Percentiles rank a stretch among this genome's conserved stretches.
Conservation (phyloP, 441 rosid genomes). For the Pelargonium cotyledonis region DNA sequence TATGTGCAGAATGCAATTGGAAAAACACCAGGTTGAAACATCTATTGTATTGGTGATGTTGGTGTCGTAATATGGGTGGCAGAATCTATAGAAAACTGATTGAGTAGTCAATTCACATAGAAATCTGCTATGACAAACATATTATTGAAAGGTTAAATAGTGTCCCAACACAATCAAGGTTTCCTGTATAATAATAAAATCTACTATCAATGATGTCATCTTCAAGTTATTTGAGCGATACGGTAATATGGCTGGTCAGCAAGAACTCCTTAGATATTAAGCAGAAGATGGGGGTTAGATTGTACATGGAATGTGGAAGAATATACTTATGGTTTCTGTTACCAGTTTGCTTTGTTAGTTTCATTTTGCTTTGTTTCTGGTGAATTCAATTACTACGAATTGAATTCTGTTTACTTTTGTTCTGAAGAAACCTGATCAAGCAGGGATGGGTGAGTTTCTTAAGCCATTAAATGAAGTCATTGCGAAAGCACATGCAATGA, state of each 20-base stretch:
- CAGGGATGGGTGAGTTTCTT: slow-evolving; percentile 66
- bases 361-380: not conserved
- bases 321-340: not conserved
- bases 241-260: not conserved
- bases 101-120: not conserved
- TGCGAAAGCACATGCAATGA: slow-evolving; percentile 61
- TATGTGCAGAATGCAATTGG: not conserved
- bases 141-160: too few species aligned
- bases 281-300: slow-evolving; percentile 1
- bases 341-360: not conserved
- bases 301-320: not conserved
- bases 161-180: not conserved
- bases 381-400: slow-evolving; percentile 5
- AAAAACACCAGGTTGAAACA: not conserved
- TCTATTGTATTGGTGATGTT: not conserved
- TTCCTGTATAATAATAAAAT: not conserved
- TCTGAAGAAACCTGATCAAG: slow-evolving; percentile 67
- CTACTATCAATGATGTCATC: not conserved
- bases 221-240: not conserved
- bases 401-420: slow-evolving; percentile 10
- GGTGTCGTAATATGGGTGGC: not conserved
- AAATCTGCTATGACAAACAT: not conserved
- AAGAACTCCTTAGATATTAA: not conserved
- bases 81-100: not conserved
- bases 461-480: slow-evolving; percentile 78